A percentile compares a stretch with the other conserved stretches of the same genome.
Evolutionary conservation across 1,284 basidiomycete genomes (phyloP).

Genomic region (Papiliotrema fonsecae): DNA sequence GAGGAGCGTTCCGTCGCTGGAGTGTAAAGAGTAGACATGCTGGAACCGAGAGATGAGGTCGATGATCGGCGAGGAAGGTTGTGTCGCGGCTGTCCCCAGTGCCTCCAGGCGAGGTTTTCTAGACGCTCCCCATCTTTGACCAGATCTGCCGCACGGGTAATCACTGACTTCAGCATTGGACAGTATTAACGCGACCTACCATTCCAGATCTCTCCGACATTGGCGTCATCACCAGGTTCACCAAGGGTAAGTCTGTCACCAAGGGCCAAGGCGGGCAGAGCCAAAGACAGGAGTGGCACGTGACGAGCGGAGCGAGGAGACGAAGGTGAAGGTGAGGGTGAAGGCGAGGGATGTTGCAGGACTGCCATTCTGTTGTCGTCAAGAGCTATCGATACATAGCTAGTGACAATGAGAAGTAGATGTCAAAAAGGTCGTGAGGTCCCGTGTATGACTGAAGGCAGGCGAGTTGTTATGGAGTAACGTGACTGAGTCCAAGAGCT

Average conservation of each 20-base stretch:
- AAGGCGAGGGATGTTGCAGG: too few relatives aligned
- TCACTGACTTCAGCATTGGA: conserved; percentile 20
- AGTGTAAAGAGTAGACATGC: conserved; percentile 22
- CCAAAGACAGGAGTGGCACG: conserved; percentile 26
- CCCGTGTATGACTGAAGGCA: too few relatives aligned
- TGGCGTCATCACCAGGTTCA: conserved; percentile 26
- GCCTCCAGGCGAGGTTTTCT: conserved; percentile 44
- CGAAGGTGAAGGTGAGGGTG: conserved; percentile 1
- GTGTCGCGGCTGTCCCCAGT: conserved; percentile 28
- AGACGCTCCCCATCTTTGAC: conserved; percentile 43
- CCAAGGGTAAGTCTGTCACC: conserved; percentile 25
- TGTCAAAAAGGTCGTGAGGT: too few relatives aligned
- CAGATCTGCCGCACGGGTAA: conserved; percentile 39
- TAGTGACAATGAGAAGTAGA: too few relatives aligned
- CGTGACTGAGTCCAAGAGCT: too few relatives aligned
- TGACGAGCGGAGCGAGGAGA: background rate
- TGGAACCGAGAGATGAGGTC: conserved; percentile 25
- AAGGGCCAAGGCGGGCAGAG: conserved; percentile 26
- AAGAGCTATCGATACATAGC: too few relatives aligned
- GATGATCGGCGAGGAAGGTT: conserved; percentile 10
- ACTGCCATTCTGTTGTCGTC: too few relatives aligned
- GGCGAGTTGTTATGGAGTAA: too few relatives aligned
- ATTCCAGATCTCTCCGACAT: conserved; percentile 35
- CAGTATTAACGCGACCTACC: conserved; percentile 14
- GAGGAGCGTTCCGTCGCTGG: conserved; percentile 15